Evolutionary conservation across 768 basidiomycete species (phyloP), one percentile per base, ranked within the genome.

Genomic region (Tephrocybe sp.): DNA sequence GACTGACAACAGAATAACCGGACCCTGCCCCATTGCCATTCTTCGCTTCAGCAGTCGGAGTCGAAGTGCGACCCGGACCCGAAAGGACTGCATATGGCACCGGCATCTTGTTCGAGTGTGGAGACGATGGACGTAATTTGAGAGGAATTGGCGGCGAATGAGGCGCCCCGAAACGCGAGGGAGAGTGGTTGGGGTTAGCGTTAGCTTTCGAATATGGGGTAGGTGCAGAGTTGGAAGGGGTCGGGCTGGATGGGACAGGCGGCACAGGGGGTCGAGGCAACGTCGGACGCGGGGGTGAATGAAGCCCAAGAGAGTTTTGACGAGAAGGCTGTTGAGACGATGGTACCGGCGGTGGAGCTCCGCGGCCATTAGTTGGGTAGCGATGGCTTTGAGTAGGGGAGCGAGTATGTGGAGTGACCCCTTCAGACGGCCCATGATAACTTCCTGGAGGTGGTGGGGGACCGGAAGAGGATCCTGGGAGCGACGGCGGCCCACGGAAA

Each of bases 351-450:
- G 55, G 59, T 38, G 56, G 61, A 3, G 61, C 58, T 9, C 59
- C 64, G 4, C 60, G 61, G 11, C 54, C 56, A 8, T 59, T 50
- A 48, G 58, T 67, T 27, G 65, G 57, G 54, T 74, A 77, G 7
- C 67, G 66, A 56, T 75, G 76, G 42, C 66, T 64, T 2, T 75
- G 76, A 42, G 66, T 65, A 1, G 77, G 74, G 3, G 79, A 79
- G 29, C 70, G 70, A 4, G 62, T 55, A 40, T 54, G 49, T 10
- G 47, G 19, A 8, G 18, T 23, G 40, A 48, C 56, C 6, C 30
- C 48, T 36, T 55, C 47, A 13, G 54, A 30, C 37, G 68, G 50
- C 13, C 58, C 47, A n/a, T 63, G 47, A 52, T 69, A 69, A 13
- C 64, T 58, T 4, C 62, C 42, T 21, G 53, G 24, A 23, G 67